These are phyloP conservation scores for Aspergillus carbonarius DNA, from an alignment of 2,329 filamentous ascomycete genomes.

Conservation along the genomic window DNA sequence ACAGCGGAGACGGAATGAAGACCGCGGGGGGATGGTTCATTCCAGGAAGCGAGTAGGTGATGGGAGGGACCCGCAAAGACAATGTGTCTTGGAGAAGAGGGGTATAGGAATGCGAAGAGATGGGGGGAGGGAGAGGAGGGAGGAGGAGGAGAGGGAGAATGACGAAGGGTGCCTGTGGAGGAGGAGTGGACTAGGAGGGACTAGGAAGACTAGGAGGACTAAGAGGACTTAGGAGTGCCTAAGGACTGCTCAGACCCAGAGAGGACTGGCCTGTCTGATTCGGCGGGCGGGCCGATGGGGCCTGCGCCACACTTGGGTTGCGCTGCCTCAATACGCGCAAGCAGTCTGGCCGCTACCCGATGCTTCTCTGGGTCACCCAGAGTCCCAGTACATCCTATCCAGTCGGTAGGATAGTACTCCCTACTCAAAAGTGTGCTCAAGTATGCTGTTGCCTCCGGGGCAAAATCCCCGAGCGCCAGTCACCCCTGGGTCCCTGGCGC, in stretches of 20 bases:
- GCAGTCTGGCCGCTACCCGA: conserved; percentile 8
- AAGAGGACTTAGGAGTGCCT: background rate
- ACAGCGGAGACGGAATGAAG: conserved; percentile 17
- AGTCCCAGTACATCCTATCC: background rate
- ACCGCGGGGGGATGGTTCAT: conserved; percentile 17
- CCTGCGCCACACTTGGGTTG: conserved; percentile 26
- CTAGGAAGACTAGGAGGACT: background rate
- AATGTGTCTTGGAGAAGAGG: background rate
- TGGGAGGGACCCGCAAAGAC: background rate
- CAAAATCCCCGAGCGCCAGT: background rate
- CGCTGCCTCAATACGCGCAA: conserved; percentile 16
- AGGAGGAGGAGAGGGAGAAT: conserved; percentile 15
- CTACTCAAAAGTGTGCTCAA: no score
- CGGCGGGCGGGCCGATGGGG: conserved; percentile 11
- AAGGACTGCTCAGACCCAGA: background rate
- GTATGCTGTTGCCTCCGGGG: background rate
- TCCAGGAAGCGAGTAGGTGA: conserved; percentile 10
- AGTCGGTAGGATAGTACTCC: background rate
- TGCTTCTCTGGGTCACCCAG: background rate
- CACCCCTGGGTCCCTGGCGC: background rate
- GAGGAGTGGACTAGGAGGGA: conserved; percentile 5
- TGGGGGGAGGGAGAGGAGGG: conserved; percentile 5
- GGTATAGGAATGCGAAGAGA: conserved; percentile 6
- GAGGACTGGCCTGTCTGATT: conserved; percentile 1
- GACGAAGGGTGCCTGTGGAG: conserved; percentile 19